Evolutionary conservation across 768 basidiomycete species (phyloP).

Genomic region (Kwoniella sp.): DNA sequence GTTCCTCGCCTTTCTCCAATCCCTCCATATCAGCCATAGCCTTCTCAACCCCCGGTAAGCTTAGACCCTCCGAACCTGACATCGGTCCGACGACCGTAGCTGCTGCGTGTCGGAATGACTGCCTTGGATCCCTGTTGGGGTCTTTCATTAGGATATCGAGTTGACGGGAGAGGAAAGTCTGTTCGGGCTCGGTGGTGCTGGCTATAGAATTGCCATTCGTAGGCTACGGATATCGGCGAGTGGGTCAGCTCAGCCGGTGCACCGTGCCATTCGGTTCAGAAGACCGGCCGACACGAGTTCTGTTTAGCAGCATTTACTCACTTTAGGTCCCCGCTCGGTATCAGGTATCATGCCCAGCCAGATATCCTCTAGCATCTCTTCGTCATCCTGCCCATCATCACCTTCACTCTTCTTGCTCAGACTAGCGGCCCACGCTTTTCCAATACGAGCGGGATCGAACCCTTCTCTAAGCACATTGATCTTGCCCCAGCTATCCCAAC

Average conservation of each 20-base stretch:
- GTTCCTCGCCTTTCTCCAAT: conserved; percentile 34
- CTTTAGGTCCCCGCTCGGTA: conserved; percentile 70
- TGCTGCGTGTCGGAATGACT: conserved; percentile 74
- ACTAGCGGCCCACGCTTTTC: conserved; percentile 40
- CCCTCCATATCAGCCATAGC: conserved; percentile 87
- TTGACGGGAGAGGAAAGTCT: conserved; percentile 84
- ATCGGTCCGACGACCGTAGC: conserved; percentile 85
- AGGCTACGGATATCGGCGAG: too few species aligned
- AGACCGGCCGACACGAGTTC: too few species aligned
- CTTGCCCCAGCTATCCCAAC: conserved; percentile 99
- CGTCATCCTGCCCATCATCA: conserved; percentile 60
- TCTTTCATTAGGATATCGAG: conserved; percentile 91
- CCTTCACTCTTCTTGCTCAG: conserved; percentile 66
- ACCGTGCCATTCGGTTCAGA: too few species aligned
- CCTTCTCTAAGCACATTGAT: conserved; percentile 85
- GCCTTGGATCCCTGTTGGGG: conserved; percentile 83
- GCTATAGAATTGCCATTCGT: neutral
- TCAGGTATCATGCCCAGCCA: conserved; percentile 71
- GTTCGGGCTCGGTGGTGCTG: conserved; percentile 66
- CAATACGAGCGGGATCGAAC: conserved; percentile 68
- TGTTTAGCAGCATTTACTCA: too few species aligned
- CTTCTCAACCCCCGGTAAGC: conserved; percentile 80
- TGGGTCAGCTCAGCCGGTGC: neutral
- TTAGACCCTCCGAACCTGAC: conserved; percentile 80
- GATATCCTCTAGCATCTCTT: conserved; percentile 66